phyloP scores from a whole-genome alignment of 2,329 filamentous ascomycete genomes.

The Fusarium albidum region DNA sequence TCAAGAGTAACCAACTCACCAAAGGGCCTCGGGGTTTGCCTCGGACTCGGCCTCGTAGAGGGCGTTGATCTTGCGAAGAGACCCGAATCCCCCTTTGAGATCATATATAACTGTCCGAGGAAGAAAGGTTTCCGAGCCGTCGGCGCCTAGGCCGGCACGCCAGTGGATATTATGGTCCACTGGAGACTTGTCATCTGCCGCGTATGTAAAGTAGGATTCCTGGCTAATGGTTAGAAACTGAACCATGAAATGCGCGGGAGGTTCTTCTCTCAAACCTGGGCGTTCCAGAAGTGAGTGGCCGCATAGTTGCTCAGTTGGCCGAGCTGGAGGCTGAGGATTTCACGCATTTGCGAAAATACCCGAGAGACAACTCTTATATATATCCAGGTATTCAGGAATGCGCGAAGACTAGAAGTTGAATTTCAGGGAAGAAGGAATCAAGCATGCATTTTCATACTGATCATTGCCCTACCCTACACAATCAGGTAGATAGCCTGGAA shows the following conservation, averaged over 20 bases:
- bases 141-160: slow-evolving; percentile 79
- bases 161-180: slow-evolving; percentile 77
- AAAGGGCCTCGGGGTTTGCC: slow-evolving; percentile 43
- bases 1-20: slow-evolving; percentile 38
- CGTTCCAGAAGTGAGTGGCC: slow-evolving; percentile 97
- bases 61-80: slow-evolving; percentile 85
- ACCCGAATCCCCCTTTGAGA: slow-evolving; percentile 91
- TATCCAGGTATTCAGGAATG: too few species aligned
- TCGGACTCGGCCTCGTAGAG: slow-evolving; percentile 72
- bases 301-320: slow-evolving; percentile 93
- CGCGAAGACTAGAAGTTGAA: neutral
- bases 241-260: too few species aligned
- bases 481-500: neutral
- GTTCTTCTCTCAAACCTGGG: slow-evolving; percentile 71
- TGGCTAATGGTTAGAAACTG: slow-evolving; percentile 46
- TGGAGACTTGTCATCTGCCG: slow-evolving; percentile 49
- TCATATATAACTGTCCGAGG: slow-evolving; percentile 94
- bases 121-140: slow-evolving; percentile 90
- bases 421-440: neutral
- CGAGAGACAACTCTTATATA: too few species aligned
- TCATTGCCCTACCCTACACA: slow-evolving; percentile 24
- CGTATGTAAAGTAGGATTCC: slow-evolving; percentile 98
- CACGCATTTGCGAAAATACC: slow-evolving; percentile 72
- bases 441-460: slow-evolving; percentile 2
- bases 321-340: slow-evolving; percentile 93